Evolutionary conservation across 306 rosid genomes (phyloP).

Genomic region (Dicorynia guianensis): DNA sequence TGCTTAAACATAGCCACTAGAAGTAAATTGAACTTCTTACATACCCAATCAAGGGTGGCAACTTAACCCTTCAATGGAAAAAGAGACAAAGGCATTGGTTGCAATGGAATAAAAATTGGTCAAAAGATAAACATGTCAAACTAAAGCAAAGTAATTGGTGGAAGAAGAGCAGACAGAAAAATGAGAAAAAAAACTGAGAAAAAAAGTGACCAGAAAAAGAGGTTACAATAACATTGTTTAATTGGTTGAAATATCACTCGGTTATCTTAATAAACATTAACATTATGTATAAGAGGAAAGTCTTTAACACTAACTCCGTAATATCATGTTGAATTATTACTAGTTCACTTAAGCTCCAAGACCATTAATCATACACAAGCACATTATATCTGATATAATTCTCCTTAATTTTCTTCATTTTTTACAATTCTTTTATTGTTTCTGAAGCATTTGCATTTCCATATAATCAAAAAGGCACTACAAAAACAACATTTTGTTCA

Average conservation of each 20-base stretch:
- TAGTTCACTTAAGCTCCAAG: too few species aligned
- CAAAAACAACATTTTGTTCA: not conserved
- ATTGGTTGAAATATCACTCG: not conserved
- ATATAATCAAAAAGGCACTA: not conserved
- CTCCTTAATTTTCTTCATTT: not conserved
- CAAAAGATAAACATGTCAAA: not conserved
- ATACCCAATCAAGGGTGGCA: not conserved
- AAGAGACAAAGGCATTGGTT: not conserved
- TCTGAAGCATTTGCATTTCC: slow-evolving; percentile 1
- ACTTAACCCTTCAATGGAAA: not conserved
- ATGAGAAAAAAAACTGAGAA: not conserved
- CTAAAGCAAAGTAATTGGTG: not conserved
- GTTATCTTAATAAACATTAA: not conserved
- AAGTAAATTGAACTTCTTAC: not conserved
- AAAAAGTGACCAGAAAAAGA: not conserved
- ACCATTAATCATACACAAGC: too few species aligned
- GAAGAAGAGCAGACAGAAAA: not conserved
- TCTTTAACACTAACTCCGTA: not conserved
- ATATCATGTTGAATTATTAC: not conserved
- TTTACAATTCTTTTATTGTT: not conserved
- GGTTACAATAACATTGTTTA: not conserved
- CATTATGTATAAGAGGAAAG: not conserved
- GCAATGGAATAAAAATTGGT: not conserved
- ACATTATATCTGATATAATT: too few species aligned
- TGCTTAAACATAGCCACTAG: not conserved